Conservation (phyloP, 176 grass and related monocot species). For the Thinopyrum elongatum region DNA sequence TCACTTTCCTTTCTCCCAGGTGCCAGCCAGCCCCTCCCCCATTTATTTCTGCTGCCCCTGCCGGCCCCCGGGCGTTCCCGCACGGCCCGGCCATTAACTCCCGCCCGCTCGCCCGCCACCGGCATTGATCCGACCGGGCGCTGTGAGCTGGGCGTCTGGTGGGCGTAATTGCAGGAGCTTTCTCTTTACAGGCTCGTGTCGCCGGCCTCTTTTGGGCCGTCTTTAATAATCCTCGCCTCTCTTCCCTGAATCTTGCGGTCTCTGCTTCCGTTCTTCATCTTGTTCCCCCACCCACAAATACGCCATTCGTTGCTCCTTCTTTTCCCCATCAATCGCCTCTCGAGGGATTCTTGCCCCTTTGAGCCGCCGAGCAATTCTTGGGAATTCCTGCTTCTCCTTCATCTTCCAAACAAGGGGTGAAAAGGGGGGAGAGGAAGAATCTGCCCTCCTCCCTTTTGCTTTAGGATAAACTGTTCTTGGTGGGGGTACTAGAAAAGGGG, state of each 20-base stretch:
- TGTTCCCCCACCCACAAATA: neutral
- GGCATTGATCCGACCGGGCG: slow-evolving; percentile 32
- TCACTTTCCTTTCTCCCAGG: slow-evolving; percentile 8
- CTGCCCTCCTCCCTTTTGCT: slow-evolving; percentile 8
- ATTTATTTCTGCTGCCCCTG: slow-evolving; percentile 33
- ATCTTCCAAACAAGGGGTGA: slow-evolving; percentile 1
- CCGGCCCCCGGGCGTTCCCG: slow-evolving; percentile 21
- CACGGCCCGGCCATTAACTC: slow-evolving; percentile 32
- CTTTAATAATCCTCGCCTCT: neutral
- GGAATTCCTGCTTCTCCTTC: neutral
- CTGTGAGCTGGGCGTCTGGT: slow-evolving; percentile 3
- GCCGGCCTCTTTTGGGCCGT: neutral
- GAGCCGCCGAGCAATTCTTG: neutral
- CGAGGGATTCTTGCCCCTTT: slow-evolving; percentile 9
- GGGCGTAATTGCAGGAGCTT: neutral
- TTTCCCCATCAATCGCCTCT: neutral
- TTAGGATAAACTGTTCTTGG: neutral
- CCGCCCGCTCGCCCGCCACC: neutral
- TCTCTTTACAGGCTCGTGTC: neutral
- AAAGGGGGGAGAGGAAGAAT: slow-evolving; percentile 27
- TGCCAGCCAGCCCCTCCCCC: neutral
- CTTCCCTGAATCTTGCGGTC: neutral
- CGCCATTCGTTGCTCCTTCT: neutral
- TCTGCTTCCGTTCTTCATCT: neutral
- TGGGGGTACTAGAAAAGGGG: neutral